These are phyloP conservation scores for Aureobasidium vineae DNA, from an alignment of 2,329 filamentous ascomycete species.

Conservation along the genomic window DNA sequence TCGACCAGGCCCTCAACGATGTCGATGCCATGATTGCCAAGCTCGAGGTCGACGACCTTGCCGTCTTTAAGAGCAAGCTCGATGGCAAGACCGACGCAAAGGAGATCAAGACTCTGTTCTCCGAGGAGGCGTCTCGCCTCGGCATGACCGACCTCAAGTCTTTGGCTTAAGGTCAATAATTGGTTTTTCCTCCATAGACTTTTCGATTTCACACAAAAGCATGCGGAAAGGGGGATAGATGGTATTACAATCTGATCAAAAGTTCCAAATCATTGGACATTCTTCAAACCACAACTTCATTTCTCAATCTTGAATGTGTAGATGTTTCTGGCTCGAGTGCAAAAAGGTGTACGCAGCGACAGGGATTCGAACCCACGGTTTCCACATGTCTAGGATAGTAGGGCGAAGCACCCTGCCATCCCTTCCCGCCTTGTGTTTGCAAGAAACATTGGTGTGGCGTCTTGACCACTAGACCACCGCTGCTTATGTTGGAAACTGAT, in stretches of 20 bases:
- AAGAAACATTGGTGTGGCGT: neutral
- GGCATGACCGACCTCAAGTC: conserved; percentile 73
- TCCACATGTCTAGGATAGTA: neutral
- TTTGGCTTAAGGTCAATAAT: conserved; percentile 27
- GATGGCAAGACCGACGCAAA: conserved; percentile 71
- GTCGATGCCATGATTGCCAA: conserved; percentile 84
- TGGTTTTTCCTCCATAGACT: conserved; percentile 8
- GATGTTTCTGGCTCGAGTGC: no score
- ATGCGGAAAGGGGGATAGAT: neutral
- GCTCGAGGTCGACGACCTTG: conserved; percentile 88
- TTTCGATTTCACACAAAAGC: conserved; percentile 12
- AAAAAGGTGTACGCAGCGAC: neutral
- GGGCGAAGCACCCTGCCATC: neutral
- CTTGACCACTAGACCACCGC: conserved; percentile 7
- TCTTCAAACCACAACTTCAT: no score
- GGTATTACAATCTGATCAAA: conserved; percentile 13
- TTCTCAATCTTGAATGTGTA: no score
- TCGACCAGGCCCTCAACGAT: conserved; percentile 79
- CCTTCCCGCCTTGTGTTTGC: neutral
- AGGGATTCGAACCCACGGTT: neutral
- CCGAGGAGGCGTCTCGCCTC: conserved; percentile 72
- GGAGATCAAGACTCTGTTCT: conserved; percentile 84
- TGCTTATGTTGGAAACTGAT: neutral
- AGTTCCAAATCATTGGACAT: neutral
- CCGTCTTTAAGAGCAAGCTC: conserved; percentile 75